Evolutionary conservation across 257 asterid species (phyloP).

Genomic region (Solanum stenotomum): DNA sequence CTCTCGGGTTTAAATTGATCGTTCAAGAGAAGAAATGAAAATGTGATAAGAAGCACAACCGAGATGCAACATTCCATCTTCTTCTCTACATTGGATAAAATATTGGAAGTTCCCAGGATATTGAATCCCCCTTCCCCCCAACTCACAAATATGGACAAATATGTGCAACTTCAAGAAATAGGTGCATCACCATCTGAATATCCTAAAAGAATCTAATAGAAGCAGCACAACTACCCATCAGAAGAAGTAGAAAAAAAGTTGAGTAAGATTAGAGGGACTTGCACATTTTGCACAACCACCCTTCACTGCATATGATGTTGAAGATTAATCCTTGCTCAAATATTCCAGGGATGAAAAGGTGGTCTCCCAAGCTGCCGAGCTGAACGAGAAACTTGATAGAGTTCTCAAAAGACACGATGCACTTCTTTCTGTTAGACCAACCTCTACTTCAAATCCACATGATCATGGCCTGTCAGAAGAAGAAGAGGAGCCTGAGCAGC

Average conservation of each 20-base stretch:
- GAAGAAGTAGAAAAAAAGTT: not conserved
- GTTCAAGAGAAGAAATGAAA: not conserved
- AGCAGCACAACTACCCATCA: not conserved
- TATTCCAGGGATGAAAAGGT: slow-evolving; percentile 39
- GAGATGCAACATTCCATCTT: not conserved
- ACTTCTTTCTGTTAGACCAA: slow-evolving; percentile 41
- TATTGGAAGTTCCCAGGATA: not conserved
- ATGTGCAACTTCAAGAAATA: not conserved
- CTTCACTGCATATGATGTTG: not conserved
- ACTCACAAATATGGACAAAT: not conserved
- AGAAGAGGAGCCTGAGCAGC: slow-evolving; percentile 85
- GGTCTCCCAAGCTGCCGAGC: slow-evolving; percentile 63
- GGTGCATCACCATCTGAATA: not conserved
- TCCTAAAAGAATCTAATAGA: not conserved
- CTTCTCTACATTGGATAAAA: not conserved
- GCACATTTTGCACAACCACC: not conserved
- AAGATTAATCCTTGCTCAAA: not conserved
- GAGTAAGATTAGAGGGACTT: not conserved
- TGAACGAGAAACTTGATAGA: slow-evolving; percentile 81
- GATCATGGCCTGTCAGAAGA: slow-evolving; percentile 43
- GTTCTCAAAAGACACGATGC: slow-evolving; percentile 75
- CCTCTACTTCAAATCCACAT: slow-evolving; percentile 38
- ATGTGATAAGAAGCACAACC: not conserved
- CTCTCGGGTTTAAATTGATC: not conserved
- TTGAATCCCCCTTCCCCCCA: not conserved